Percentiles rank a stretch among this genome's conserved stretches.
phyloP scores from a whole-genome alignment of 2,329 filamentous ascomycete genomes.

The Pseudogymnoascus sp. region DNA sequence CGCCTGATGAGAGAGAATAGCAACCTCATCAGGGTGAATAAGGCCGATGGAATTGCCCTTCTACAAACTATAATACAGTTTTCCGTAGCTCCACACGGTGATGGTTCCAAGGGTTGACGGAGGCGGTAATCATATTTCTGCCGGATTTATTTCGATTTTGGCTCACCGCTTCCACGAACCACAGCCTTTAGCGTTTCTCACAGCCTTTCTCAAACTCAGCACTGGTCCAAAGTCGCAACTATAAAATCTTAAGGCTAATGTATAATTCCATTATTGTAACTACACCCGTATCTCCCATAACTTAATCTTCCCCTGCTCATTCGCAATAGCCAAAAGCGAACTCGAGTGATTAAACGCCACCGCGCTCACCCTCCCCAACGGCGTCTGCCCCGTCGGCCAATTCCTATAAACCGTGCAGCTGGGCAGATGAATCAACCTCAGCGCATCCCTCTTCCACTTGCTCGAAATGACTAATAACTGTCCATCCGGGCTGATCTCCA shows the following conservation, averaged over 20 bases:
- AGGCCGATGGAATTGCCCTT: neutral
- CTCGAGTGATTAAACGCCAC: slow-evolving; percentile 60
- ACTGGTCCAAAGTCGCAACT: no score
- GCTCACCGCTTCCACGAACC: neutral
- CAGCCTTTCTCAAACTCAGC: neutral
- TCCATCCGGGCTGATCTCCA: slow-evolving; percentile 79
- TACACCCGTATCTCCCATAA: slow-evolving; percentile 67
- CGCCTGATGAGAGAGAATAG: slow-evolving; percentile 21
- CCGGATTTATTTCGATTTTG: neutral
- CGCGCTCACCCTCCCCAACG: slow-evolving; percentile 71
- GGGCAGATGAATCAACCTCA: slow-evolving; percentile 81
- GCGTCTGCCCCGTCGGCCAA: slow-evolving; percentile 89
- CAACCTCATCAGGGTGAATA: slow-evolving; percentile 24
- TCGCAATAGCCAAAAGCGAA: slow-evolving; percentile 72
- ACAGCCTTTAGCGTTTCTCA: neutral
- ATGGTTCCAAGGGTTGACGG: neutral
- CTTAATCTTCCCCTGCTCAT: slow-evolving; percentile 78
- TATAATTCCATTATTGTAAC: slow-evolving; percentile 3
- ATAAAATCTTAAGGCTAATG: neutral
- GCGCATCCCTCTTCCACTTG: slow-evolving; percentile 76
- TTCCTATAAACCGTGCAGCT: slow-evolving; percentile 92
- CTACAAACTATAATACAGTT: neutral
- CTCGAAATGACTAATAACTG: slow-evolving; percentile 84
- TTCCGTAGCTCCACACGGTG: neutral
- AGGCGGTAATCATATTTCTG: neutral